phyloP scores from a whole-genome alignment of 2,329 filamentous ascomycete genomes.

The Fulvia fulva region DNA sequence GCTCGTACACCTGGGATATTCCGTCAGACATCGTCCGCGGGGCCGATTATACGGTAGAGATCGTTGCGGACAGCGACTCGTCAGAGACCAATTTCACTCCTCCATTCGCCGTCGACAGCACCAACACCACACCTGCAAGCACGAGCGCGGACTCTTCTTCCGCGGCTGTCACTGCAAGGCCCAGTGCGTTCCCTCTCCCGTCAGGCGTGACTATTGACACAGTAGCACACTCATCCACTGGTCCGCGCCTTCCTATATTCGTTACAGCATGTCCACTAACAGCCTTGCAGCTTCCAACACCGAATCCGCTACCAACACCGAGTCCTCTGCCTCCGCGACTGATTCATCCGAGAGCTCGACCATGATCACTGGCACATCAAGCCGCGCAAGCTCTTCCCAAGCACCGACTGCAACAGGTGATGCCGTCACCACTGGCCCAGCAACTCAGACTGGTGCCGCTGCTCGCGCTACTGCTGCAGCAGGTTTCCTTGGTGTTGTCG shows the following conservation, averaged over 20 bases:
- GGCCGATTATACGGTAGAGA: conserved; percentile 52
- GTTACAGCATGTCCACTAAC: neutral
- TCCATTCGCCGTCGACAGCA: conserved; percentile 48
- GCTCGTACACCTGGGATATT: conserved; percentile 48
- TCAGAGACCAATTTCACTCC: conserved; percentile 50
- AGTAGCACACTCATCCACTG: conserved; percentile 2
- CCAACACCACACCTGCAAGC: conserved; percentile 34
- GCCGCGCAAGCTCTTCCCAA: neutral
- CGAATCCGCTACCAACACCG: conserved; percentile 5
- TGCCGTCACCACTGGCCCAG: conserved; percentile 3
- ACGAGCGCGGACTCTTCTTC: conserved; percentile 28
- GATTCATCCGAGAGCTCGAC: neutral
- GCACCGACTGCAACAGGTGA: neutral
- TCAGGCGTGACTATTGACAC: conserved; percentile 6
- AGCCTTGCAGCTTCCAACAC: conserved; percentile 1
- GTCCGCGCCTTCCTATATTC: neutral
- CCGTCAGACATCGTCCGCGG: conserved; percentile 39
- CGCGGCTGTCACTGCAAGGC: conserved; percentile 25
- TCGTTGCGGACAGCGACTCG: conserved; percentile 46
- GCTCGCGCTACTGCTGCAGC: conserved; percentile 24
- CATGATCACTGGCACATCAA: conserved; percentile 1
- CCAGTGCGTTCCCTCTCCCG: conserved; percentile 15
- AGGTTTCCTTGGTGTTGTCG: conserved; percentile 26
- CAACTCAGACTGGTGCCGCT: conserved; percentile 13
- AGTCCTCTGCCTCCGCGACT: conserved; percentile 7